phyloP scores from a whole-genome alignment of 345 rosid genomes.

The Mallotus nudiflorus region DNA sequence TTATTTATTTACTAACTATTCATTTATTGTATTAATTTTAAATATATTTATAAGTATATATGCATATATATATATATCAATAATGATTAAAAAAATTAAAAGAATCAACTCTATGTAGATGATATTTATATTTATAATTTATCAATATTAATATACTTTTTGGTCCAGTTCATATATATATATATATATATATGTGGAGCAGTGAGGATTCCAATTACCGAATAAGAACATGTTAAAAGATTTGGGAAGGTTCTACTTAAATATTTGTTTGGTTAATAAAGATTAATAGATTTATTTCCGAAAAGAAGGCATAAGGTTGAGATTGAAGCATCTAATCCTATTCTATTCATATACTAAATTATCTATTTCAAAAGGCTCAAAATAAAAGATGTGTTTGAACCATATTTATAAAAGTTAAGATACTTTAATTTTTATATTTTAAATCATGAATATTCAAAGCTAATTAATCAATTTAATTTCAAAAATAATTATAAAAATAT shows the following conservation, averaged over 20 bases:
- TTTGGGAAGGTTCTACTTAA: background rate
- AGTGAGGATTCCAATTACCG: background rate
- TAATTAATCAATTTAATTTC: no score
- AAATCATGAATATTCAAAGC: no score
- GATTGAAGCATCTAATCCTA: slow-evolving; percentile 1
- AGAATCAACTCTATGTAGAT: no score
- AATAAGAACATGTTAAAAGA: background rate
- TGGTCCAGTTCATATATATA: no score
- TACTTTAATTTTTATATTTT: background rate
- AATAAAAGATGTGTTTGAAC: background rate
- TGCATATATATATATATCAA: no score
- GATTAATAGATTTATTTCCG: background rate
- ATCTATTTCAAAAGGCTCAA: background rate
- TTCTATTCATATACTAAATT: background rate
- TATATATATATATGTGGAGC: no score
- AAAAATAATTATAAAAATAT: no score
- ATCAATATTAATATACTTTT: background rate
- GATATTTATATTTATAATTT: no score
- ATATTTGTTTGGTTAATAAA: background rate
- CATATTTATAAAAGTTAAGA: background rate
- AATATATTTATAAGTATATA: no score
- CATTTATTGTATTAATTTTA: no score
- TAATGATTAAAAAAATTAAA: no score
- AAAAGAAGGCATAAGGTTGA: slow-evolving; percentile 1
- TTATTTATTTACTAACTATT: no score